Percentiles rank a stretch among this genome's conserved stretches.
Conservation (phyloP, 2,329 filamentous ascomycete species). For the Aspergillus sp. region DNA sequence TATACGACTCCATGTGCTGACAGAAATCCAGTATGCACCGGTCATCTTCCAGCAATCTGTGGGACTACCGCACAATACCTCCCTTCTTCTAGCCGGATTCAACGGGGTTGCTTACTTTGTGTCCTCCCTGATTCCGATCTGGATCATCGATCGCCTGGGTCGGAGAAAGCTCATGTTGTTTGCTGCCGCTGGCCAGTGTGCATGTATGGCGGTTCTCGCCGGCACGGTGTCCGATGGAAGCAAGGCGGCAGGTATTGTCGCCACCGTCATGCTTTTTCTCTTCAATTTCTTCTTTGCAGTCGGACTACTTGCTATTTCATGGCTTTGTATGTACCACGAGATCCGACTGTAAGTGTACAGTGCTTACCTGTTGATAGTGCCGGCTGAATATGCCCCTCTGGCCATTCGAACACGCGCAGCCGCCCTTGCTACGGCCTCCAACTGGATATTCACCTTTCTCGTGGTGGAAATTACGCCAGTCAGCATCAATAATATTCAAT, state of each 20-base stretch:
- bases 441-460: conserved; percentile 53
- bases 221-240: conserved; percentile 17
- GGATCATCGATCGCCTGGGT: conserved; percentile 42
- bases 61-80: conserved; percentile 33
- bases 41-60: conserved; percentile 46
- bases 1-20: not conserved
- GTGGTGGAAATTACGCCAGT: conserved; percentile 35
- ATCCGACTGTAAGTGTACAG: not conserved
- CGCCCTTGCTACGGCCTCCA: conserved; percentile 48
- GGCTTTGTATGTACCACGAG: not conserved
- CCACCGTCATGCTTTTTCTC: not conserved
- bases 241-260: conserved; percentile 16
- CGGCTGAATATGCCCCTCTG: conserved; percentile 49
- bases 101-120: conserved; percentile 39
- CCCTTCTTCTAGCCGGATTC: conserved; percentile 49
- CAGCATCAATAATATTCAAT: conserved; percentile 26
- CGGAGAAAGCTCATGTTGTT: conserved; percentile 27
- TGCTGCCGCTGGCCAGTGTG: conserved; percentile 27
- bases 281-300: not conserved
- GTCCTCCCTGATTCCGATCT: conserved; percentile 34
- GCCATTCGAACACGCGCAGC: conserved; percentile 55
- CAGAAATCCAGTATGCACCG: conserved; percentile 30
- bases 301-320: not conserved
- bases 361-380: conserved; percentile 7
- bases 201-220: conserved; percentile 21